Evolutionary conservation across 192 early-diverging fungal species (phyloP), one percentile per base, ranked within the genome.

Genomic region (Podila horticola): DNA sequence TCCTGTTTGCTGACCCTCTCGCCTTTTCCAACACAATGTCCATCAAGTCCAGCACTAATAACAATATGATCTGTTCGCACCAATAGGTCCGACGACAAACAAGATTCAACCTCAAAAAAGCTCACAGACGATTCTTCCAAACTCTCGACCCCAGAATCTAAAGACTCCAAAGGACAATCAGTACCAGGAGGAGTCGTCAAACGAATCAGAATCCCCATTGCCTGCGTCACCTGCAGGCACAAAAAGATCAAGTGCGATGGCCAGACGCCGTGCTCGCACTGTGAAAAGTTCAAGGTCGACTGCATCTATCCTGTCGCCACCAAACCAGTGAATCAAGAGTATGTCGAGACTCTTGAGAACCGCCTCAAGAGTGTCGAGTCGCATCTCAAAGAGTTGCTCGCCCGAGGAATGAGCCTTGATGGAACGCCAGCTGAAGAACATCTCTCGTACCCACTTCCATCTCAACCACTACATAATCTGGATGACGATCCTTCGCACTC

Each of bases 161-260:
- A 61, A 50, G 73, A 73, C 13, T 22, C 58, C 9, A 33, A 12
- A 62, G 22, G 26, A 33, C 60, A 30, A 34, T 31, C 5, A 33
- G 15, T 11, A 34, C 38, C 36, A 70, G 24, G 7, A 58, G 41
- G 10, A 36, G 67, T 28, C 9, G 22, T 55, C n/a, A 79, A 71
- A 19, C 55, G 69, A 6, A 41, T 77, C 19, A 67, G 81, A 31
- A 85, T 85, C 36, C 75, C 84, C 11, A 85, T 75, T 2, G 84
- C 84, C 8, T 85, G 84, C 49, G 84, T 82, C 12, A 82, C 61
- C 45, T 85, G 84, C 64, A 70, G 84, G 13, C 67, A 76, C 15
- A 76, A 76, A 61, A 85, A 85, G 58, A 82, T 82, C 33, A 85
- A 85, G 69, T 85, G 84, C 33, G 74, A 85, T 61, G 84, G 84